These are phyloP conservation scores for Hericium coralloides DNA, from an alignment of 768 basidiomycete species.

Conservation along the genomic window DNA sequence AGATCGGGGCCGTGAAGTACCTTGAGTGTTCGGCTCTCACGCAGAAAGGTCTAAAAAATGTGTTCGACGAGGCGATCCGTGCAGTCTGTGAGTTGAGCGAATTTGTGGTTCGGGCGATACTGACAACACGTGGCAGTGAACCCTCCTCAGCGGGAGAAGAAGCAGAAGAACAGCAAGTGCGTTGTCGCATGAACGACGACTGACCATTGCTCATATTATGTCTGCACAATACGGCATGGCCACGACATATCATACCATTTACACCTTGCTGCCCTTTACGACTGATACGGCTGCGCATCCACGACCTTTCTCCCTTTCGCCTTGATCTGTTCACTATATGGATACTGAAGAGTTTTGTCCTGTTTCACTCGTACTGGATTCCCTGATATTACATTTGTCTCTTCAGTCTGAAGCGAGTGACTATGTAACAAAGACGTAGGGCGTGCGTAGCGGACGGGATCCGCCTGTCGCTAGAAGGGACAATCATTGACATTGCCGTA, in stretches of 20 bases:
- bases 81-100: slow-evolving; percentile 69
- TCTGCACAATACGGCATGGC: slow-evolving; percentile 18
- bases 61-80: slow-evolving; percentile 98
- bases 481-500: not conserved
- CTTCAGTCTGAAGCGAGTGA: not conserved
- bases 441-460: not conserved
- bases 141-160: slow-evolving; percentile 57
- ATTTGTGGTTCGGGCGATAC: not conserved
- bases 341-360: slow-evolving; percentile 11
- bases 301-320: slow-evolving; percentile 14
- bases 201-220: slow-evolving; percentile 17
- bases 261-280: slow-evolving; percentile 61
- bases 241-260: slow-evolving; percentile 53
- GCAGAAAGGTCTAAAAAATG: slow-evolving; percentile 97
- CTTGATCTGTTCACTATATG: slow-evolving; percentile 18
- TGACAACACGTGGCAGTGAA: slow-evolving; percentile 43
- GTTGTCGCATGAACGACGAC: slow-evolving; percentile 42
- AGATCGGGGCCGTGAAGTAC: slow-evolving; percentile 94
- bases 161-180: slow-evolving; percentile 43
- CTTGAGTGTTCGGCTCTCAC: slow-evolving; percentile 94
- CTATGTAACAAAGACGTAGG: not conserved
- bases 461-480: not conserved
- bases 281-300: slow-evolving; percentile 36
- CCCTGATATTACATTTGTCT: not conserved
- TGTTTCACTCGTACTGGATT: slow-evolving; percentile 1